Base-by-base conservation (phyloP, 1,139 yeast species). In the Petasospora fabianii region DNA sequence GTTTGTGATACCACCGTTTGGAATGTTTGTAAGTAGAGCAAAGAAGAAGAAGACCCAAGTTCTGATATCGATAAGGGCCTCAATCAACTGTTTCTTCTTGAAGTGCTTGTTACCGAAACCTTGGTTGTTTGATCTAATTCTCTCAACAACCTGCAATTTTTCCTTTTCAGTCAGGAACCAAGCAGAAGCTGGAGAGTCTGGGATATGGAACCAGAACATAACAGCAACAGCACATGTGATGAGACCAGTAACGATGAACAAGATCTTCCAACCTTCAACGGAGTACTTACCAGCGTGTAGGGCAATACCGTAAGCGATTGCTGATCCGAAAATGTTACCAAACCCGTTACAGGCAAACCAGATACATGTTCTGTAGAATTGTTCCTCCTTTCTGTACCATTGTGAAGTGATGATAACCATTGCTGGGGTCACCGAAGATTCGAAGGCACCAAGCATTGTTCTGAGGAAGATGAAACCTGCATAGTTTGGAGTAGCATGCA, bases 271-370 rank as follows among this genome's bases (percentile, higher is more conserved):
- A 1, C 73, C 63, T 10, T 56, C 63, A n/a, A 74, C 49, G 1
- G 66, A 27, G 48, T 61, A 70, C 2, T 58, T 32, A 8, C 51
- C 59, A n/a, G 44, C 50, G 39, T 65, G 61, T n/a, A 42, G 54
- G 30, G 61, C 64, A 8, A 69, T 54, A 30, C 76, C 76, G 44
- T 71, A 73, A 3, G 80, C 78, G 48, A 78, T 69, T 4, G 71
- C 66, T 35, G 50, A 55, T 22, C 69, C 61, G 24, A 61, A 34
- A 33, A 61, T 48, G 14, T 58, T 47, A 45, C 82, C 81, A 19
- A 74, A 45, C 16, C 81, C 81, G 44, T 69, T 71, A 47, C 62
- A 66, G n/a, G 73, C 68, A 44, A 71, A 72, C 80, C 77, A 77
- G 65, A 55, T 80, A 8, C 38, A 30, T 4, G 42, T 30, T 31